Evolutionary conservation across 345 rosid genomes (phyloP).

Genomic region (Nephelium lappaceum): DNA sequence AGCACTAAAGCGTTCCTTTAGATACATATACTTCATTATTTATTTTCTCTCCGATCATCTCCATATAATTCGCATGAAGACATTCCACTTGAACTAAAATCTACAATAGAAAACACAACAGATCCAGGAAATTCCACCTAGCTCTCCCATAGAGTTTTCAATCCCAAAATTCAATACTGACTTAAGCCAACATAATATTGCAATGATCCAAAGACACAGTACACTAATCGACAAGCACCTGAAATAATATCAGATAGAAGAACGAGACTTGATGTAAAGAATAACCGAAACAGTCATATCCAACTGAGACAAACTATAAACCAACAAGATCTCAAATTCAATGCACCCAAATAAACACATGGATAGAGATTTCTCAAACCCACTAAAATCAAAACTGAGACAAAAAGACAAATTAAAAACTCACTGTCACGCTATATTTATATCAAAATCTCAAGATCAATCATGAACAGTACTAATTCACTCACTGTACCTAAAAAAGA

Average conservation of each 20-base stretch:
- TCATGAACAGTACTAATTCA: neutral
- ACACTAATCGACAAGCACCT: neutral
- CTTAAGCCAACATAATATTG: neutral
- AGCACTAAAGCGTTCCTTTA: neutral
- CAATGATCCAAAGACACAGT: neutral
- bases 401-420: neutral
- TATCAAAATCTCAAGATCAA: conserved; percentile 9
- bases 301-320: neutral
- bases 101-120: neutral
- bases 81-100: neutral
- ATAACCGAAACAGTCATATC: neutral
- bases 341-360: neutral
- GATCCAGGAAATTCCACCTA: neutral
- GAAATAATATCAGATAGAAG: neutral
- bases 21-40: neutral
- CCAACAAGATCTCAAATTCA: neutral
- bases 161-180: neutral
- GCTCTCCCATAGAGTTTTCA: neutral
- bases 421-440: neutral
- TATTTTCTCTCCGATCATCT: neutral
- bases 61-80: neutral
- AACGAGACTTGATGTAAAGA: neutral
- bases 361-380: neutral
- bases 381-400: neutral
- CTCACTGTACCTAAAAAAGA: neutral